A percentile compares a stretch with the other conserved stretches of the same genome.
phyloP scores from a whole-genome alignment of 2,329 filamentous ascomycete species.

The Dothidotthia symphoricarpi region DNA sequence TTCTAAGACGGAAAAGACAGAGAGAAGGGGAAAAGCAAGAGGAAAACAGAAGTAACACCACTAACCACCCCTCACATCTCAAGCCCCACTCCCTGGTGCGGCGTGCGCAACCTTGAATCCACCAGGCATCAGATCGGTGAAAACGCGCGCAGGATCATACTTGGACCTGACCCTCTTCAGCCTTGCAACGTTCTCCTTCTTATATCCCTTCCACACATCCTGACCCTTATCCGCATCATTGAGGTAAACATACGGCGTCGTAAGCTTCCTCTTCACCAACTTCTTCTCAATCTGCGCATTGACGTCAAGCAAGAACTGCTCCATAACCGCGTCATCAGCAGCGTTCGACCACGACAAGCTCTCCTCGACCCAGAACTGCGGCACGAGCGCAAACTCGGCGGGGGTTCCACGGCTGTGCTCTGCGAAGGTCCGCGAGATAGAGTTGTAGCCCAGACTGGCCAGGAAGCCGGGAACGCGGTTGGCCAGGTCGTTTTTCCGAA shows the following conservation, averaged over 20 bases:
- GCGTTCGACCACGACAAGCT: conserved; percentile 13
- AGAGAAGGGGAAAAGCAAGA: no score
- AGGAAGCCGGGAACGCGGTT: conserved; percentile 15
- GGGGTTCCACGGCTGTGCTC: conserved; percentile 8
- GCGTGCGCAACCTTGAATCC: conserved; percentile 40
- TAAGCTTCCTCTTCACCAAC: conserved; percentile 46
- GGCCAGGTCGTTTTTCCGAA: conserved; percentile 8
- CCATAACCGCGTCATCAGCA: conserved; percentile 11
- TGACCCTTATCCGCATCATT: conserved; percentile 37
- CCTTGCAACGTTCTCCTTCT: conserved; percentile 32
- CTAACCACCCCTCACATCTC: no score
- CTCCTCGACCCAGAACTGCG: conserved; percentile 22
- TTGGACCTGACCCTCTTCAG: conserved; percentile 34
- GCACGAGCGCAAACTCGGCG: conserved; percentile 8
- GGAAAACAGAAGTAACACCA: no score
- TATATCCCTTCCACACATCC: conserved; percentile 44
- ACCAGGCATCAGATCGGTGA: conserved; percentile 43
- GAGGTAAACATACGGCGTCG: conserved; percentile 15
- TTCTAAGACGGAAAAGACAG: no score
- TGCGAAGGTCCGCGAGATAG: conserved; percentile 12
- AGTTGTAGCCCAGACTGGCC: conserved; percentile 17
- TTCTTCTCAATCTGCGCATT: conserved; percentile 52
- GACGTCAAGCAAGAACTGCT: conserved; percentile 43
- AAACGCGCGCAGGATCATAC: conserved; percentile 44
- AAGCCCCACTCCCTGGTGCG: no score